Evolutionary conservation across 345 rosid species (phyloP).

Genomic region (Bruguiera parviflora): DNA sequence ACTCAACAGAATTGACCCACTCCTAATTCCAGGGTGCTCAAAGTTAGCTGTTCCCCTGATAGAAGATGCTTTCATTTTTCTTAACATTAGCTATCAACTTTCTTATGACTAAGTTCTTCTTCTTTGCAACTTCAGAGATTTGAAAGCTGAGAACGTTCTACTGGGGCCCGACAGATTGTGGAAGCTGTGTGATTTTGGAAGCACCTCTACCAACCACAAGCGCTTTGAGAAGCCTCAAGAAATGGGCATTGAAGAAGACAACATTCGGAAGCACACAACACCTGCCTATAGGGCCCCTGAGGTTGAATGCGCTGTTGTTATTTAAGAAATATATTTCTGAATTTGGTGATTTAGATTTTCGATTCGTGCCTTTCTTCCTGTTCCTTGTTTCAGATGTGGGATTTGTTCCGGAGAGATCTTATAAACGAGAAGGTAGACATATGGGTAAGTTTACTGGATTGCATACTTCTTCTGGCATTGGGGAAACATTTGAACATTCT

Average conservation of each 20-base stretch:
- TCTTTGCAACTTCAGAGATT: slow-evolving; percentile 53
- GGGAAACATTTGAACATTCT: background rate
- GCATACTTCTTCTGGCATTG: slow-evolving; percentile 6
- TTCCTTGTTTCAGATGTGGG: slow-evolving; percentile 84
- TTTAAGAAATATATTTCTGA: slow-evolving; percentile 21
- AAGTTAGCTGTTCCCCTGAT: background rate
- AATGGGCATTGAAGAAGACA: slow-evolving; percentile 99
- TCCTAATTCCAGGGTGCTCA: too few relatives aligned
- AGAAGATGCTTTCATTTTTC: background rate
- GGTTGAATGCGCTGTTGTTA: slow-evolving; percentile 46
- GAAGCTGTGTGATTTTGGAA: slow-evolving; percentile 97
- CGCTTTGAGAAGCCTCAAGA: slow-evolving; percentile 93
- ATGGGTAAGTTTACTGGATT: slow-evolving; percentile 65
- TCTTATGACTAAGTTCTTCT: background rate
- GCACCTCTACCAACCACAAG: slow-evolving; percentile 86
- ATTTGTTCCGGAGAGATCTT: slow-evolving; percentile 77
- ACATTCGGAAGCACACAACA: slow-evolving; percentile 88
- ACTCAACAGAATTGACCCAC: too few relatives aligned
- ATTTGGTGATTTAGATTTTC: slow-evolving; percentile 25
- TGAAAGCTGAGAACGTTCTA: slow-evolving; percentile 94
- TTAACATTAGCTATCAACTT: background rate
- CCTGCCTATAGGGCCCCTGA: slow-evolving; percentile 98
- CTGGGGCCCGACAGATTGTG: slow-evolving; percentile 73
- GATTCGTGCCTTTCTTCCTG: slow-evolving; percentile 28
- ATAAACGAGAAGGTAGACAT: slow-evolving; percentile 95